Base-by-base conservation (phyloP, 768 basidiomycete genomes). In the Mycena vitilis region DNA sequence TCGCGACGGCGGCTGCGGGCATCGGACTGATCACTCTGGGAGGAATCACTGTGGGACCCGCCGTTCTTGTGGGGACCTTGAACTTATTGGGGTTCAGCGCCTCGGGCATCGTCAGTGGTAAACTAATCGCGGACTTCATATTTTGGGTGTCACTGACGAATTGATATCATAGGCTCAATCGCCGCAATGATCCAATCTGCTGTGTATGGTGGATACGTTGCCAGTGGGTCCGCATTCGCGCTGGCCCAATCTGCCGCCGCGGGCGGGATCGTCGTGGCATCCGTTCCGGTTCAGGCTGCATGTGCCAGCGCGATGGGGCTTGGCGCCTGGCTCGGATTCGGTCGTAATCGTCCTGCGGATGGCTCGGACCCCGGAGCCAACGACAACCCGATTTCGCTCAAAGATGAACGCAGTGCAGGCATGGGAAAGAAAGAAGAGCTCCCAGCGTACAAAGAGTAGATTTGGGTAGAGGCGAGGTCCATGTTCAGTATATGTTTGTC, bases 261-360 rank as follows among this genome's bases (percentile, higher is more conserved):
- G 20, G 65, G 65, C 22, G 49, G 51, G 20, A 40, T 68, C 53
- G 20, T 48, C 5, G 66, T 68, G 20, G 54, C 60, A 2, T 36
- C 66, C 4, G 60, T 30, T n/a, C 53, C 55, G 13, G 30, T 58
- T 3, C 66, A 68, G 52, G 66, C 60, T 1, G 2, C 58, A 4
- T 52, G 66, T 6, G 66, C 66, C 22, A 55, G 66, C 13, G 38
- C 55, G 20, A 52, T 68, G 48, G 60, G 25, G 7, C 37, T 68
- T 40, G 66, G 66, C 11, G 66, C 66, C 25, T 61, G 65, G 65
- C 20, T 65, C 37, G 45, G 58, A 13, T 37, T 60, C 20, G 58
- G 58, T 4, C n/a, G 16, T 16, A 20, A 45, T 20, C 44, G 44
- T 45, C 15, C 18, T 18, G 2, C 44, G 44, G 18, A 45, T 45